Base-by-base conservation (phyloP, 768 basidiomycete species). In the Kondoa subrosea region DNA sequence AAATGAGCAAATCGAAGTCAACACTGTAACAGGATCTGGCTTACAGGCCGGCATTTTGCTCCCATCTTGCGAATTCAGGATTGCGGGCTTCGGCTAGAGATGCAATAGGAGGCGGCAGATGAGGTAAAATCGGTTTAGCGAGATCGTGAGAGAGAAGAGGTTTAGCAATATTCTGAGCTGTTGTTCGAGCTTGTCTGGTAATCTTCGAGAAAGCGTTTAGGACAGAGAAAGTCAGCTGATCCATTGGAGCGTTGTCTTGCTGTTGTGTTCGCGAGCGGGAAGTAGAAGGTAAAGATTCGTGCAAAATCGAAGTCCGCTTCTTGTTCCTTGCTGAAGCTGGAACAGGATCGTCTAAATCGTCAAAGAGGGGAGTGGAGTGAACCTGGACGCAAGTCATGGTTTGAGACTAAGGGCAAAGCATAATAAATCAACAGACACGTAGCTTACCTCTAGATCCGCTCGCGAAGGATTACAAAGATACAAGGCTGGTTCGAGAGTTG, bases 201-300 rank as follows among this genome's bases (percentile, higher is more conserved):
- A 99, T 87, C 68, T 89, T 90, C 2, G 90, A 91, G 75, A 99
- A 92, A 1, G 88, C 89, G 70, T 89, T 88, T n/a, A 99, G 79
- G 33, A 99, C 82, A 4, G 66, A 68, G 69, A 75, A 74, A 26
- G 74, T 75, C 16, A 75, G 64, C 17, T 72, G 66, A 71, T 74
- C 74, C 67, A 75, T 73, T 4, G 70, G 63, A 34, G 67, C 69
- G n/a, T 69, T 65, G 56, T 71, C 26, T 64, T 34, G 56, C n/a
- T n/a, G 21, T 62, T n/a, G 64, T 26, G 57, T 4, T 31, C 1
- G 30, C 59, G 60, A 61, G 27, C 61, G 12, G 15, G 61, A 67
- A 27, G 58, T 27, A 0, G 59, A 78, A 0, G 83, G 78, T 1
- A 84, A 79, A 1, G 88, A 89, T 31, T 87, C 84, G 76, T 91